Percentiles rank a stretch among this genome's conserved stretches.
These are phyloP conservation scores for Cocos nucifera DNA, from an alignment of 176 grass and related monocot genomes.

Conservation along the genomic window DNA sequence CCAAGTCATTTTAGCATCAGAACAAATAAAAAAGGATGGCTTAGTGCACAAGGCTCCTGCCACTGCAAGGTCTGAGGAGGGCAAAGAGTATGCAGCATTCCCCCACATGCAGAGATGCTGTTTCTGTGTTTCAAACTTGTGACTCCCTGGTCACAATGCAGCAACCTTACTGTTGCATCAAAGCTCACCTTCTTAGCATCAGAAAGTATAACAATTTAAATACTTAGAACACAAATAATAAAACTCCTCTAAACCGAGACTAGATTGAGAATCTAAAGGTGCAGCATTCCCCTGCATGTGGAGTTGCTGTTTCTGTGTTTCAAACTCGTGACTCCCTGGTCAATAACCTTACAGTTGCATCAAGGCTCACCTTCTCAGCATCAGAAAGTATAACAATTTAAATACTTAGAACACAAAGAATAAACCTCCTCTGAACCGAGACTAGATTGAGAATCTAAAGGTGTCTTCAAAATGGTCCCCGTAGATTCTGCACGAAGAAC, in stretches of 20 bases:
- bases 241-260: conserved; percentile 99
- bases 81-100: too few species aligned
- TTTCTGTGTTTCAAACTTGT: too few species aligned
- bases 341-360: too few species aligned
- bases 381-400: conserved; percentile 13
- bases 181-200: conserved; percentile 7
- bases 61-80: too few species aligned
- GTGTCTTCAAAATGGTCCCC: conserved; percentile 98
- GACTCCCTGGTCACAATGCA: too few species aligned
- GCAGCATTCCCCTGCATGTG: too few species aligned
- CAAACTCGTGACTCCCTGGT: too few species aligned
- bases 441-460: conserved; percentile 96
- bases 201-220: conserved; percentile 19
- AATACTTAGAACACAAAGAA: conserved; percentile 82
- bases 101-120: too few species aligned
- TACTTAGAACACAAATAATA: conserved; percentile 82
- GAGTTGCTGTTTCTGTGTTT: too few species aligned
- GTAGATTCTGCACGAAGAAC: conserved; percentile 91
- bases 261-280: conserved; percentile 98
- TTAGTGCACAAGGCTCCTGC: too few species aligned
- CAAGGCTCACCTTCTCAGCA: conserved; percentile 4
- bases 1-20: conserved; percentile 18
- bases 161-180: too few species aligned
- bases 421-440: conserved; percentile 99
- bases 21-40: too few species aligned